phyloP scores from a whole-genome alignment of 352 stramenopile genomes.

The Phytophthora idaei region DNA sequence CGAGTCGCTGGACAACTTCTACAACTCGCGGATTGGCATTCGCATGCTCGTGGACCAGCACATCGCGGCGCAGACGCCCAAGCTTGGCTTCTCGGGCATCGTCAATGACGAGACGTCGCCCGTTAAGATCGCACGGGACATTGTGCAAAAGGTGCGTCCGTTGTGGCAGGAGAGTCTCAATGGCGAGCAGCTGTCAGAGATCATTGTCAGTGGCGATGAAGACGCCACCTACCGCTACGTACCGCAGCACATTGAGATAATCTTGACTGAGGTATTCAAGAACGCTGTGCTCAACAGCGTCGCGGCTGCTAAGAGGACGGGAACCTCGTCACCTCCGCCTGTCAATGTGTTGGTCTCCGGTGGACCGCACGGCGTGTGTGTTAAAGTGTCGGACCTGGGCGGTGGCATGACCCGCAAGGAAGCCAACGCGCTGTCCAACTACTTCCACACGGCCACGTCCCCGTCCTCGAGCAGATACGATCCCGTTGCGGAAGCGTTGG shows the following conservation, averaged over 20 bases:
- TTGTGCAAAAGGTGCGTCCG: slow-evolving; percentile 59
- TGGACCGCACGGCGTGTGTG: slow-evolving; percentile 71
- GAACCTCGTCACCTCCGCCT: slow-evolving; percentile 40
- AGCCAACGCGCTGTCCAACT: slow-evolving; percentile 73
- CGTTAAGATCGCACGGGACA: slow-evolving; percentile 62
- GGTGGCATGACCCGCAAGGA: slow-evolving; percentile 78
- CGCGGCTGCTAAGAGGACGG: slow-evolving; percentile 32
- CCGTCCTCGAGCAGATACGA: slow-evolving; percentile 53
- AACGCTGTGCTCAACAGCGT: slow-evolving; percentile 82
- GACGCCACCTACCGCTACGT: slow-evolving; percentile 80
- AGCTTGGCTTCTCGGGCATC: slow-evolving; percentile 62
- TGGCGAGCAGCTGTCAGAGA: slow-evolving; percentile 56
- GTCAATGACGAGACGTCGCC: slow-evolving; percentile 72
- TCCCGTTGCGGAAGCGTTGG: slow-evolving; percentile 70
- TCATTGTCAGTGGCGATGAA: slow-evolving; percentile 57
- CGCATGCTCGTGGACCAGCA: slow-evolving; percentile 87
- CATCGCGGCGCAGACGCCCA: slow-evolving; percentile 62
- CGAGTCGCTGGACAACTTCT: slow-evolving; percentile 79
- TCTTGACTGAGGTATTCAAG: slow-evolving; percentile 84
- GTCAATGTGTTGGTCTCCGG: slow-evolving; percentile 71
- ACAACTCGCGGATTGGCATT: slow-evolving; percentile 86
- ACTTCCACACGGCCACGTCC: slow-evolving; percentile 45
- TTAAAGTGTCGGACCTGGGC: slow-evolving; percentile 82
- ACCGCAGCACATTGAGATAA: slow-evolving; percentile 82
- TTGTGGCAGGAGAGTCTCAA: slow-evolving; percentile 61